phyloP scores from a whole-genome alignment of 345 rosid species.

The Rhizophora mangle region DNA sequence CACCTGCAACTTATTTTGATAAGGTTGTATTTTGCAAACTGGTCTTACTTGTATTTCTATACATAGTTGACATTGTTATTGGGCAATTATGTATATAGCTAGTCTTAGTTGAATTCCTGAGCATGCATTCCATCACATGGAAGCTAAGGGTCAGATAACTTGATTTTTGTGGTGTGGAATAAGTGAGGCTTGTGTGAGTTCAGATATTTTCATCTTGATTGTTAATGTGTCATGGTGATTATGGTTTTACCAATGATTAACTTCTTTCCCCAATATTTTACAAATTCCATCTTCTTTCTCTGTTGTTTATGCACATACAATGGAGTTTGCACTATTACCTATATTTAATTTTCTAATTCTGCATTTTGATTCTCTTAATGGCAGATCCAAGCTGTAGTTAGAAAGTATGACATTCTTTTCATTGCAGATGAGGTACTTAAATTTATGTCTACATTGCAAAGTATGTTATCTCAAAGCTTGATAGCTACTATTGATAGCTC shows the following conservation, averaged over 20 bases:
- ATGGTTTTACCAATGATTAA: neutral
- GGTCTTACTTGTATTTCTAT: neutral
- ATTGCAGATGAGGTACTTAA: conserved; percentile 85
- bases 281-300: no score
- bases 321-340: neutral
- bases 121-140: neutral
- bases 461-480: conserved; percentile 3
- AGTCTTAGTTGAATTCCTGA: neutral
- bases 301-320: neutral
- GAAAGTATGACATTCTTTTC: conserved; percentile 82
- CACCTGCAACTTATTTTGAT: conserved; percentile 91
- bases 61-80: neutral
- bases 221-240: neutral
- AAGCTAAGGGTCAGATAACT: neutral
- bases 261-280: neutral
- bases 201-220: neutral
- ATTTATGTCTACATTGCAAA: neutral
- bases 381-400: conserved; percentile 89
- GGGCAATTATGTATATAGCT: neutral
- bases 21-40: conserved; percentile 46
- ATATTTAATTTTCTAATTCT: neutral
- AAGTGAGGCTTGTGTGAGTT: neutral
- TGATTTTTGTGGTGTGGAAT: neutral
- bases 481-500: neutral
- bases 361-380: neutral